Evolutionary conservation across 208 protist genomes (phyloP), one percentile per base, ranked within the genome.

Genomic region (Trypanosoma conorhini): DNA sequence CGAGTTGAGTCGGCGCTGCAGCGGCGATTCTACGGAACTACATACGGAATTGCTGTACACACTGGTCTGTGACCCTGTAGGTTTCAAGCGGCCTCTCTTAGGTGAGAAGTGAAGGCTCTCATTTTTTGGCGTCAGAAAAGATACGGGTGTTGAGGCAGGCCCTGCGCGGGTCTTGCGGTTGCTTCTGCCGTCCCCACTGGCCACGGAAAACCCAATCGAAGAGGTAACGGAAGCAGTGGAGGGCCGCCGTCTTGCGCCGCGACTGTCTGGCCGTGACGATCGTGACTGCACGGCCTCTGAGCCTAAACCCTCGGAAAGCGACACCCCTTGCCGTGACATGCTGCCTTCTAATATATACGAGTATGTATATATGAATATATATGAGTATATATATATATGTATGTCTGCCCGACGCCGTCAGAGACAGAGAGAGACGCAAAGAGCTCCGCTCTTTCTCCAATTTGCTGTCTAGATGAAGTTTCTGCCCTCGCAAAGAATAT

Each of bases 1-100:
- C 15, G 42, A 30, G 48, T 65, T n/a, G 17, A 70, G 24, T 9
- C 38, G 62, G 21, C 56, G 48, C 31, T 62, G 19, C 13, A 64
- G 15, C 28, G 56, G 12, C 13, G 50, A 19, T 10, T 46, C 44
- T 17, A 33, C 13, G 7, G 24, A 2, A 30, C 19, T 60, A 19
- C 30, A 40, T 46, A 19, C 42, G 42, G 42, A 46, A 46, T 19
- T 46, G 42, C 42, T 13, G 42, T 19, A 12, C 17, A 19, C 17
- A 1, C 8, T 46, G 42, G 15, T 3, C 17, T 46, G 42, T 21
- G 42, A 46, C 15, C 3, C 8, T 3, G 1, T 12, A 21, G 1
- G 5, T 46, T 13, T 46, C 13, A 21, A 19, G 42, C 5, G 42
- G 42, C 13, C 17, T 3, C 42, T 21, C 42, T 2, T 19, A 1